Evolutionary conservation across 129 eudicot species (phyloP).

Genomic region (Helianthus annuus): HanXRQr2.0-SUNRISE NC_035440.2:115995039-115995538

Average conservation of each 20-base stretch:
- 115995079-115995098: constrained; percentile 24
- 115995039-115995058: constrained; percentile 20
- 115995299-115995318: constrained; percentile 10
- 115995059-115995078: constrained; percentile 19
- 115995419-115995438: not conserved
- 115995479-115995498: not conserved
- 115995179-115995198: not conserved
- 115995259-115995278: constrained; percentile 14
- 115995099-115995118: constrained; percentile 15
- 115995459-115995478: not conserved
- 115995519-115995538: not conserved
- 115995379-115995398: not conserved
- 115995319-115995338: not conserved
- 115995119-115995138: constrained; percentile 8
- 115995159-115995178: not conserved
- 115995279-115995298: constrained; percentile 11
- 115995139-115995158: not conserved
- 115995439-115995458: not conserved
- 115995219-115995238: constrained; percentile 23
- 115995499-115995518: not conserved
- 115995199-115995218: constrained; percentile 25
- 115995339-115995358: not conserved
- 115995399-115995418: not conserved
- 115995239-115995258: constrained; percentile 17
- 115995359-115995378: not conserved